phyloP scores from a whole-genome alignment of 176 grass and related monocot genomes.

The Alopecurus myosuroides region DNA sequence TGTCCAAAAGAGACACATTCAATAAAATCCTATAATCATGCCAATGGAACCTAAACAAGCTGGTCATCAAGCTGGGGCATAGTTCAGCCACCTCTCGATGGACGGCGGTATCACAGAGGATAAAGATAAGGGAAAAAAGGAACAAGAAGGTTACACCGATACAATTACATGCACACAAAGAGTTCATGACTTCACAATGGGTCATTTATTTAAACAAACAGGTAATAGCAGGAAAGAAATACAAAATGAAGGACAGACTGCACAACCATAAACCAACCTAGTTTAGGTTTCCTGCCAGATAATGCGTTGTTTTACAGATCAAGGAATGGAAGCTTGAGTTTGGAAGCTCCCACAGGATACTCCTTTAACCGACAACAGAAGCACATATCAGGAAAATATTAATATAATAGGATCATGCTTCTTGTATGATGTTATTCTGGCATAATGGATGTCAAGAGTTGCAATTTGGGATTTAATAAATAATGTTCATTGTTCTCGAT shows the following conservation, averaged over 20 bases:
- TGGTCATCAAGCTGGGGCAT: too few species aligned
- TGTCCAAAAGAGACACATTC: too few species aligned
- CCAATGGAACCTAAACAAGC: too few species aligned
- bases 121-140: too few species aligned
- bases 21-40: too few species aligned
- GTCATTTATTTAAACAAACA: conserved; percentile 7
- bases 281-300: conserved; percentile 70
- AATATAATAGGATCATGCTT: not conserved
- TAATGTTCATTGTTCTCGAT: too few species aligned
- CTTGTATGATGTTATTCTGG: too few species aligned
- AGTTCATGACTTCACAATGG: not conserved
- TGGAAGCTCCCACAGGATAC: conserved; percentile 72
- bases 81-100: too few species aligned
- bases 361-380: conserved; percentile 53
- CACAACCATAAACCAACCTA: conserved; percentile 40
- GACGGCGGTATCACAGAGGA: too few species aligned
- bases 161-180: not conserved
- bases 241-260: not conserved
- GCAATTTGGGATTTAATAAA: not conserved
- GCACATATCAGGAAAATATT: conserved; percentile 19
- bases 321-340: conserved; percentile 60
- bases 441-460: not conserved
- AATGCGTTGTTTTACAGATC: conserved; percentile 86
- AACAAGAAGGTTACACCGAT: too few species aligned
- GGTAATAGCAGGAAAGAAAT: not conserved